Conservation (phyloP, 345 rosid species). For the Bretschneidera sinensis region DNA sequence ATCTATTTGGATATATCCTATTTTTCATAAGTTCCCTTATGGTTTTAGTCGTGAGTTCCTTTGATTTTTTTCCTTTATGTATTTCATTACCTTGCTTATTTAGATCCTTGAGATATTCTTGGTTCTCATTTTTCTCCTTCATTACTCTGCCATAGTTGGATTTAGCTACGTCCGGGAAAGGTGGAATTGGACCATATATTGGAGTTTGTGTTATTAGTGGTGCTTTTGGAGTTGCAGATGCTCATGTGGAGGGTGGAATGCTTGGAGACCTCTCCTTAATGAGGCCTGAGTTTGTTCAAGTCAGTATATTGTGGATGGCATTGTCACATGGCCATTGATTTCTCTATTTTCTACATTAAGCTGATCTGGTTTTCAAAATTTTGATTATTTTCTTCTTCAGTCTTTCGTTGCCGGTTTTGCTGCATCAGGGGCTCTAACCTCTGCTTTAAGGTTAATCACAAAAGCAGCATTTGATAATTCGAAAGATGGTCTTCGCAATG, state of each 20-base stretch:
- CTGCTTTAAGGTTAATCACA: conserved; percentile 61
- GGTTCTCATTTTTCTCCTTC: neutral
- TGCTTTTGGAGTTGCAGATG: conserved; percentile 80
- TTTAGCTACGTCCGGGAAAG: conserved; percentile 71
- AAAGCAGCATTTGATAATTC: conserved; percentile 70
- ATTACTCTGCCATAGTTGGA: conserved; percentile 47
- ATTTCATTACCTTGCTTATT: neutral
- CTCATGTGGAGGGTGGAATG: conserved; percentile 87
- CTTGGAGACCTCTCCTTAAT: conserved; percentile 81
- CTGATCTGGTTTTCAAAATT: neutral
- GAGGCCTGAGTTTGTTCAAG: conserved; percentile 68
- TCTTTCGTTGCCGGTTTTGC: conserved; percentile 65
- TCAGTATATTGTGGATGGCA: conserved; percentile 13
- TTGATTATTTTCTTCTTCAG: conserved; percentile 26
- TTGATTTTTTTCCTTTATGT: neutral
- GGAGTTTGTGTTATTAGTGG: conserved; percentile 60
- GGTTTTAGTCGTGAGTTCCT: conserved; percentile 60
- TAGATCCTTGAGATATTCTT: no score
- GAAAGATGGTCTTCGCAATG: conserved; percentile 63
- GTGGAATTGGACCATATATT: conserved; percentile 63
- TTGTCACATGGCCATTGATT: neutral
- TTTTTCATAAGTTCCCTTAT: conserved; percentile 52
- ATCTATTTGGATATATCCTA: conserved; percentile 59
- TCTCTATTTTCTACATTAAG: neutral
- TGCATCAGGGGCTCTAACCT: conserved; percentile 71